A percentile compares a stretch with the other conserved stretches of the same genome.
Conservation (phyloP, 192 early-diverging fungal species). For the Coemansia sp. region DNA sequence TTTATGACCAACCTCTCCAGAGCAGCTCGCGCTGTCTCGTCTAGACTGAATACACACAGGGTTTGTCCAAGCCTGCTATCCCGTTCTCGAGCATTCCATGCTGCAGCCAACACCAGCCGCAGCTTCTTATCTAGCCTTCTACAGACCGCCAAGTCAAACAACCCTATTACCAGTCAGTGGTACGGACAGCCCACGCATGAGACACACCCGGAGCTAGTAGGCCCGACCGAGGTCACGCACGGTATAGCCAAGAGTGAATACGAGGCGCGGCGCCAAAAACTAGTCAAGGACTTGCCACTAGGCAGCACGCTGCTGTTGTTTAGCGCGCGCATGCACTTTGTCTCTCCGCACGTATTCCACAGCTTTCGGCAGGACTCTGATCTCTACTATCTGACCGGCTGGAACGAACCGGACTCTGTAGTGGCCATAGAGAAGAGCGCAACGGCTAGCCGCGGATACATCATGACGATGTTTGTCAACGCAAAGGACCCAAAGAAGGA, state of each 20-base stretch:
- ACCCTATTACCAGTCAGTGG: constrained; percentile 48
- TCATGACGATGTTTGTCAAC: constrained; percentile 86
- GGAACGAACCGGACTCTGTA: constrained; percentile 90
- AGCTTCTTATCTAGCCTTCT: constrained; percentile 38
- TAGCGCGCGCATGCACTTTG: constrained; percentile 78
- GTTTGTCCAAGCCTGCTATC: not conserved
- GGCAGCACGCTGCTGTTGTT: constrained; percentile 69
- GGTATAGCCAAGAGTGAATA: constrained; percentile 80
- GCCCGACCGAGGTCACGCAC: constrained; percentile 74
- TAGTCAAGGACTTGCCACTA: constrained; percentile 67
- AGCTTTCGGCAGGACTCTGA: constrained; percentile 93
- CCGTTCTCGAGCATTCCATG: constrained; percentile 5
- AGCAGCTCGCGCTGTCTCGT: not conserved
- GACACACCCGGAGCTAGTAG: constrained; percentile 84
- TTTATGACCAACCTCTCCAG: not conserved
- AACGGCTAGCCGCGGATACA: constrained; percentile 61
- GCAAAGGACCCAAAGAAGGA: constrained; percentile 74
- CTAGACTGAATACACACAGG: not conserved
- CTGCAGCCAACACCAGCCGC: not conserved
- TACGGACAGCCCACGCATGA: constrained; percentile 79
- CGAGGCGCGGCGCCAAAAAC: constrained; percentile 65
- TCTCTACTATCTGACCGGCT: constrained; percentile 85
- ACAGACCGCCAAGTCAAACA: constrained; percentile 42
- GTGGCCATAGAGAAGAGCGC: constrained; percentile 63
- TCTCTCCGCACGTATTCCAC: constrained; percentile 91